phyloP scores from a whole-genome alignment of 768 basidiomycete genomes.

The Cystobasidium onofrii region DNA sequence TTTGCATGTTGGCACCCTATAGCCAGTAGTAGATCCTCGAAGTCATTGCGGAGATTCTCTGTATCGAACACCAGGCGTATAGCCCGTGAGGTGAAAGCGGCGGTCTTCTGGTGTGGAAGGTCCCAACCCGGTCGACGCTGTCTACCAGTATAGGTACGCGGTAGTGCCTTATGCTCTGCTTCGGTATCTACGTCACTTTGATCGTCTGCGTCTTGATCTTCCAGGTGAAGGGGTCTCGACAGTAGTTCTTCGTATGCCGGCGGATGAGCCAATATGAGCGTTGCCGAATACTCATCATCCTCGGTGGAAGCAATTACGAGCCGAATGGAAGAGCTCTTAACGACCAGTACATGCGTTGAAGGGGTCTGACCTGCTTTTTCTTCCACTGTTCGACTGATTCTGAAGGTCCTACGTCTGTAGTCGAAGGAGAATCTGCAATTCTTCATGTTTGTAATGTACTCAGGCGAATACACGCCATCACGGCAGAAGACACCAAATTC shows the following conservation, averaged over 20 bases:
- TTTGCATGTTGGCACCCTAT: constrained; percentile 14
- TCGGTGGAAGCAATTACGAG: neutral
- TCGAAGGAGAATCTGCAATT: constrained; percentile 19
- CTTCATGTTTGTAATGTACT: constrained; percentile 4
- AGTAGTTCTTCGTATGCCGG: constrained; percentile 18
- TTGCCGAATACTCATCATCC: constrained; percentile 9
- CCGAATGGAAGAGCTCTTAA: constrained; percentile 6
- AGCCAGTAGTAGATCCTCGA: constrained; percentile 17
- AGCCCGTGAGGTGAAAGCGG: constrained; percentile 20
- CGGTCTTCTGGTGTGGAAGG: neutral
- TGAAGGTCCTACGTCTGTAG: neutral
- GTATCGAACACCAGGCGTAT: constrained; percentile 24
- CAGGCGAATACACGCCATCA: constrained; percentile 22
- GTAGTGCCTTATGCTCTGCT: neutral
- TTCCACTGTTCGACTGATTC: neutral
- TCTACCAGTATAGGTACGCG: constrained; percentile 14
- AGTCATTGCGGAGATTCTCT: constrained; percentile 6
- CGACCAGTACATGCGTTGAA: constrained; percentile 11
- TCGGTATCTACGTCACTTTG: neutral
- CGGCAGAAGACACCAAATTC: constrained; percentile 31
- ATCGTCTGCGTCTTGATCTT: neutral
- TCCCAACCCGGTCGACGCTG: constrained; percentile 14
- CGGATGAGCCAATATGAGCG: constrained; percentile 12
- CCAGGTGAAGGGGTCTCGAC: neutral
- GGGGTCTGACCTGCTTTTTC: neutral